phyloP scores from a whole-genome alignment of 129 eudicot species.

The Flaveria brownii region DNA sequence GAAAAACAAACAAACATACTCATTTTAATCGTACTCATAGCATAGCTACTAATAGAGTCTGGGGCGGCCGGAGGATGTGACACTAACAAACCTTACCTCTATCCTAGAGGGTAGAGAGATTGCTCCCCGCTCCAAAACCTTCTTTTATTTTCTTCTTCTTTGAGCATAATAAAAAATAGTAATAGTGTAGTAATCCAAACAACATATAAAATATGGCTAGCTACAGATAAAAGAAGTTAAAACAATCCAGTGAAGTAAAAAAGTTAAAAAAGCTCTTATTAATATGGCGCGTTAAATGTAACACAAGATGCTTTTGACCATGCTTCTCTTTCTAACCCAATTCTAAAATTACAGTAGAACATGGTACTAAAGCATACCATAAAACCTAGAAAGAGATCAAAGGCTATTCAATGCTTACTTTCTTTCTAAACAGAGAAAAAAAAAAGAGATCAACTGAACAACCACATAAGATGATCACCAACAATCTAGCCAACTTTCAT shows the following conservation, averaged over 20 bases:
- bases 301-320: background rate
- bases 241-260: background rate
- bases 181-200: no score
- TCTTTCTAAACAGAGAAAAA: background rate
- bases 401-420: background rate
- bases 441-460: background rate
- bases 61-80: no score
- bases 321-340: background rate
- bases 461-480: background rate
- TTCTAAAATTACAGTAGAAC: background rate
- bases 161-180: no score
- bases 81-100: no score
- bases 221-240: background rate
- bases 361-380: background rate
- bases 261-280: background rate
- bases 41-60: no score
- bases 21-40: no score
- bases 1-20: no score
- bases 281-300: background rate
- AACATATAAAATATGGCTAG: no score
- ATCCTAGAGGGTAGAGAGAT: no score
- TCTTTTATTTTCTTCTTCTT: no score
- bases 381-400: conserved; percentile 2
- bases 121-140: no score
- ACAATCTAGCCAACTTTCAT: background rate